These are phyloP conservation scores for Rhododendron ovatum DNA, from an alignment of 148 eudicot genomes.

Conservation along the genomic window DNA sequence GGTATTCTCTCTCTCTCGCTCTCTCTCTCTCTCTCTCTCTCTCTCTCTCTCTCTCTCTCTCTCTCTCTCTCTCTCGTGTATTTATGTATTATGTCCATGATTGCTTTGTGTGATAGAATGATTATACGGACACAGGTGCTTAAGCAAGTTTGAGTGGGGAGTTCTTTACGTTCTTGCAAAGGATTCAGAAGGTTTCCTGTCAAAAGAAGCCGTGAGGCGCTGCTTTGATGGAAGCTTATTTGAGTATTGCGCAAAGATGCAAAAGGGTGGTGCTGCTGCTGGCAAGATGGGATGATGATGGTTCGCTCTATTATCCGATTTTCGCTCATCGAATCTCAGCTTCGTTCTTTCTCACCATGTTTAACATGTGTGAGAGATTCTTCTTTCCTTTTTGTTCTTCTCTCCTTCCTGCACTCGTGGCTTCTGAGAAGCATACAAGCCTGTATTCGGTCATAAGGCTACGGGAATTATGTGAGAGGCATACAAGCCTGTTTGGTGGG, in stretches of 20 bases:
- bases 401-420: not conserved
- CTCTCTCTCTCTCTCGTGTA: not conserved
- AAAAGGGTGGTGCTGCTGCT: constrained; percentile 14
- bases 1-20: constrained; percentile 28
- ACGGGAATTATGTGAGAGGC: not conserved
- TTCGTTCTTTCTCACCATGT: not conserved
- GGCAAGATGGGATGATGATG: constrained; percentile 11
- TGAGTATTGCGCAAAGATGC: constrained; percentile 53
- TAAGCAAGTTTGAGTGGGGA: constrained; percentile 64
- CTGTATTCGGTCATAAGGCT: not conserved
- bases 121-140: constrained; percentile 20
- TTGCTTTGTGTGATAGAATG: not conserved
- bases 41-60: not conserved
- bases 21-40: not conserved
- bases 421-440: not conserved
- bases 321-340: not conserved
- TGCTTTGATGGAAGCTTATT: constrained; percentile 82
- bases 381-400: not conserved
- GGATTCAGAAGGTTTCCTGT: constrained; percentile 62
- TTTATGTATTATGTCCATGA: not conserved
- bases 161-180: constrained; percentile 54
- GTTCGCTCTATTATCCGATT: not conserved
- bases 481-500: not conserved
- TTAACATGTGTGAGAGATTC: not conserved
- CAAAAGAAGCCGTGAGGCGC: constrained; percentile 74